Percentiles rank a stretch among this genome's conserved stretches.
These are phyloP conservation scores for Tetrahymena malaccensis DNA, from an alignment of 73 alveolate species.

Conservation along the genomic window DNA sequence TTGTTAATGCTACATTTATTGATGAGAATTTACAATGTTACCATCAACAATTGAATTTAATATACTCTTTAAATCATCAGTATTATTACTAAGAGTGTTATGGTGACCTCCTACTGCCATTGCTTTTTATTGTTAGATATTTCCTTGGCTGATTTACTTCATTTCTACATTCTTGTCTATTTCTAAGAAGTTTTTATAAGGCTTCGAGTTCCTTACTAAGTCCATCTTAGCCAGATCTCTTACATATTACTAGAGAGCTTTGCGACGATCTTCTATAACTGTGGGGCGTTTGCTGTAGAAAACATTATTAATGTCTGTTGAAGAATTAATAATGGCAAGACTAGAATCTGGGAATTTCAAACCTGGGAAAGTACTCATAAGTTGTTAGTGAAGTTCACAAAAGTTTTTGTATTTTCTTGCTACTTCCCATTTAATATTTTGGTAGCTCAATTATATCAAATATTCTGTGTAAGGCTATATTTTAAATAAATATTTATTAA, in stretches of 20 bases:
- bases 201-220: slow-evolving; percentile 6
- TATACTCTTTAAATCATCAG: slow-evolving; percentile 6
- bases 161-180: slow-evolving; percentile 11
- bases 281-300: slow-evolving; percentile 35
- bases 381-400: slow-evolving; percentile 49
- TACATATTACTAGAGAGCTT: slow-evolving; percentile 18
- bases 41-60: slow-evolving; percentile 9
- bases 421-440: slow-evolving; percentile 60
- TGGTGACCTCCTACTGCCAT: slow-evolving; percentile 22
- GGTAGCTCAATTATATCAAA: slow-evolving; percentile 48
- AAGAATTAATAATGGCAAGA: slow-evolving; percentile 31
- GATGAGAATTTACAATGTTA: not conserved
- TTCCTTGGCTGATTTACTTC: slow-evolving; percentile 16
- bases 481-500: not conserved
- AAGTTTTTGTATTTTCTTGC: slow-evolving; percentile 60
- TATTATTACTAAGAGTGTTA: slow-evolving; percentile 24
- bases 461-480: slow-evolving; percentile 72
- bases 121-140: not conserved
- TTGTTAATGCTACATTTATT: not conserved
- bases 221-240: slow-evolving; percentile 41
- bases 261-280: slow-evolving; percentile 39
- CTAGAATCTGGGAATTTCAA: slow-evolving; percentile 44
- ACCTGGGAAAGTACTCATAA: slow-evolving; percentile 10
- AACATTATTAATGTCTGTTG: slow-evolving; percentile 29
- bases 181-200: slow-evolving; percentile 36